Percentiles rank a stretch among this genome's conserved stretches.
Conservation (phyloP, 2,329 filamentous ascomycete genomes). For the Xenosphaeropsis pyriputrescens region DNA sequence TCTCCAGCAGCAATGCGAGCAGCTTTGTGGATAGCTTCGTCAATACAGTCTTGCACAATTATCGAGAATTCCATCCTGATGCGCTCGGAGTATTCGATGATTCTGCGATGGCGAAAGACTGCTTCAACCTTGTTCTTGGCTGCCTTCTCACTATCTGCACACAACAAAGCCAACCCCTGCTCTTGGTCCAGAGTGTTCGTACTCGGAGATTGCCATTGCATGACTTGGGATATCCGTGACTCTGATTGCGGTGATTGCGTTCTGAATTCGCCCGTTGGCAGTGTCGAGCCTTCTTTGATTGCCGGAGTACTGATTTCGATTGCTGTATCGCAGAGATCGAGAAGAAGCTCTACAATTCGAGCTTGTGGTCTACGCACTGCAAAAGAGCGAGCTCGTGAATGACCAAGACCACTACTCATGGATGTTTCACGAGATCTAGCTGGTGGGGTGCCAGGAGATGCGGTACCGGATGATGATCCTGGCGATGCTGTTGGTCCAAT, state of each 20-base stretch:
- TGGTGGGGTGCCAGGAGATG: constrained; percentile 56
- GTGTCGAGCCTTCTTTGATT: constrained; percentile 67
- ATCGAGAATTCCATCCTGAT: constrained; percentile 90
- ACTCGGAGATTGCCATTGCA: constrained; percentile 93
- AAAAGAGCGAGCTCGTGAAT: constrained; percentile 73
- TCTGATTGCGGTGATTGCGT: constrained; percentile 95
- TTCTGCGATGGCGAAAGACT: constrained; percentile 77
- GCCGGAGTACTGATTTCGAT: constrained; percentile 89
- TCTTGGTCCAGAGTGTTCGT: constrained; percentile 87
- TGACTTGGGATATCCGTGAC: constrained; percentile 80
- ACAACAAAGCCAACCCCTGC: constrained; percentile 75
- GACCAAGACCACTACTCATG: constrained; percentile 50
- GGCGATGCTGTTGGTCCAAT: constrained; percentile 62
- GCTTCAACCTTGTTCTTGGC: constrained; percentile 86
- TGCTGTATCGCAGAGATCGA: constrained; percentile 91
- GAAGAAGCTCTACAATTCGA: constrained; percentile 83
- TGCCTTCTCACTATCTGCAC: constrained; percentile 73
- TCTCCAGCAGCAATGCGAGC: constrained; percentile 76
- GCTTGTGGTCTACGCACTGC: constrained; percentile 80
- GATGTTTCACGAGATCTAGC: constrained; percentile 57
- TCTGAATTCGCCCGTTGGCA: constrained; percentile 61
- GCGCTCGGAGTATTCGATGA: constrained; percentile 90
- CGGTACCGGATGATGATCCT: constrained; percentile 55
- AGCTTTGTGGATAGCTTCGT: constrained; percentile 80
- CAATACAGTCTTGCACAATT: constrained; percentile 88